A percentile compares a stretch with the other conserved stretches of the same genome.
Conservation (phyloP, 2,329 filamentous ascomycete species). For the Microsporum canis region DNA sequence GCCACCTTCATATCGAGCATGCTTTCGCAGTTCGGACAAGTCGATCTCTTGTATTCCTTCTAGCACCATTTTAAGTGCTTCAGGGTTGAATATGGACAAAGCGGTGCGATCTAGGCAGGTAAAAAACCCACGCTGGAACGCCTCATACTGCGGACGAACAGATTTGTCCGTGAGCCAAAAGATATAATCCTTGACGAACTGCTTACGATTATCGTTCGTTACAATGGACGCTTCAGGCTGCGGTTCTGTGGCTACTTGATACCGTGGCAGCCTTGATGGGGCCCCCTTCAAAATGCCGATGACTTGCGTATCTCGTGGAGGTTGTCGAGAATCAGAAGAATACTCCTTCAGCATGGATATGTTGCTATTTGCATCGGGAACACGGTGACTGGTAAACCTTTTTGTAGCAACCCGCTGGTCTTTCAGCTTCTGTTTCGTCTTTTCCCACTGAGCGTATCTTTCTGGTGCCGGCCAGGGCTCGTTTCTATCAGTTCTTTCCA, state of each 20-base stretch:
- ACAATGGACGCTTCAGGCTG: constrained; percentile 56
- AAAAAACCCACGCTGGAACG: constrained; percentile 72
- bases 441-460: constrained; percentile 11
- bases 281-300: constrained; percentile 20
- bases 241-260: constrained; percentile 22
- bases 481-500: constrained; percentile 35
- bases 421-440: constrained; percentile 5
- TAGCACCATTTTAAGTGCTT: constrained; percentile 62
- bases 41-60: constrained; percentile 79
- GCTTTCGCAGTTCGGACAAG: constrained; percentile 57
- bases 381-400: neutral
- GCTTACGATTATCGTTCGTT: constrained; percentile 64
- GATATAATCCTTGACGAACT: constrained; percentile 77
- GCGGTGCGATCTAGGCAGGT: constrained; percentile 60
- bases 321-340: constrained; percentile 2
- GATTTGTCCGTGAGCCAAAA: constrained; percentile 70
- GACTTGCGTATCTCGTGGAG: constrained; percentile 6
- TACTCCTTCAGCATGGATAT: constrained; percentile 12
- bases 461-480: constrained; percentile 25
- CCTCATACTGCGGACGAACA: constrained; percentile 62
- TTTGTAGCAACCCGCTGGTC: constrained; percentile 5
- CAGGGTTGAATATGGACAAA: constrained; percentile 58
- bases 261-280: constrained; percentile 17
- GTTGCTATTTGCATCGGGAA: neutral
- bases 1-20: constrained; percentile 65